Base-by-base conservation (phyloP, 225 moss, liverwort and hornwort genomes). In the Pleurozium schreberi region DNA sequence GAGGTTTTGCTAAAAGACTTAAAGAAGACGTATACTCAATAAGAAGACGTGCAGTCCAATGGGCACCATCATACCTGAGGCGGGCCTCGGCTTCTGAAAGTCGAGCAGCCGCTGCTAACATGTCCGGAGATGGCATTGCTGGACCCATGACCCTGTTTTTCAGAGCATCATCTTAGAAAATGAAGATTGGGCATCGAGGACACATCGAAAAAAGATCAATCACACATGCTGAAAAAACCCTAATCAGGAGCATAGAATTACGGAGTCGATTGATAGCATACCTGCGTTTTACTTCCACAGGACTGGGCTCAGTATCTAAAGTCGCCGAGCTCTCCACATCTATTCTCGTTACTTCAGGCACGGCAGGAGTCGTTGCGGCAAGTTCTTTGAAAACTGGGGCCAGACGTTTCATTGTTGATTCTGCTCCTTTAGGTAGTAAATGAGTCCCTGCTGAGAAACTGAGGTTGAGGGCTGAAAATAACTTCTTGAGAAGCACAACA, bases 81-180 rank as follows among this genome's bases (percentile, higher is more conserved):
- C 91, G 93, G 73, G 95, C 93, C 90, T 98, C 97, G 49, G 96
- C 97, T 92, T 96, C 96, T 67, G 96, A 94, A 81, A 97, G 93
- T 87, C 93, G 95, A 47, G 97, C 98, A 50, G 98, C 98, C 82
- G 98, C 98, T 83, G 96, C 96, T 87, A 98, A 88, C 91, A 95
- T 95, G 86, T 96, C 97, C 58, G 95, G 93, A 71, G 98, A 97
- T 75, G 98, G 98, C 96, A 95, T 95, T 38, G 96, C 96, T 71
- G 98, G 98, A 75, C 98, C 98, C 60, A 97, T 97, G n/a, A 96
- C 93, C 91, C 97, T 97, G 92, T 65, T 76, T 36, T 26, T 75
- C 93, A 87, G 38, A 64, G 75, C 57, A 83, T 81, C 65, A 76
- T 59, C 36, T 17, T 9, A 66, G 50, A n/a, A 87, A 62, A 86